Percentiles rank a stretch among this genome's conserved stretches.
phyloP scores from a whole-genome alignment of 2,329 filamentous ascomycete genomes.

The Fusarium odoratissimum region DNA sequence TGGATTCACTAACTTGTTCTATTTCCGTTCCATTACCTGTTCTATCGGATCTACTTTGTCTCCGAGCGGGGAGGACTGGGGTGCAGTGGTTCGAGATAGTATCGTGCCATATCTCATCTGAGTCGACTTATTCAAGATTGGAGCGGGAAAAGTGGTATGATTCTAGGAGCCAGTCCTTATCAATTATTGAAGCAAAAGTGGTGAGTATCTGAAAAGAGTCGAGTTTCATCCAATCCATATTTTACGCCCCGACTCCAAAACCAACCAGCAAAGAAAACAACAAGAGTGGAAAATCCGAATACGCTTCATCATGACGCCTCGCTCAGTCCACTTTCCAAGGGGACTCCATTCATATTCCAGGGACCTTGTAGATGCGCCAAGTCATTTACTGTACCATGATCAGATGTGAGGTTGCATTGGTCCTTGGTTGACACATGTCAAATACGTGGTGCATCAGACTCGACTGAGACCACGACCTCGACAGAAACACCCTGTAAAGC shows the following conservation, averaged over 20 bases:
- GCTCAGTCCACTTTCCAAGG: conserved; percentile 2
- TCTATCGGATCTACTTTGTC: conserved; percentile 21
- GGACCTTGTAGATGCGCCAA: conserved; percentile 8
- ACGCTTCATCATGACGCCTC: conserved; percentile 14
- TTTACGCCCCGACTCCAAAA: conserved; percentile 29
- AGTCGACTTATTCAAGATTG: background rate
- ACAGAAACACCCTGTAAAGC: conserved; percentile 48
- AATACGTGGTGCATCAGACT: conserved; percentile 9
- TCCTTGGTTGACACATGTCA: conserved; percentile 4
- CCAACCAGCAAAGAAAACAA: background rate
- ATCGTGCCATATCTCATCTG: conserved; percentile 26
- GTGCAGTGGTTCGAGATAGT: conserved; percentile 10
- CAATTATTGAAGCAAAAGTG: conserved; percentile 10
- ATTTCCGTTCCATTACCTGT: conserved; percentile 18
- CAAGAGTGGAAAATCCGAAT: background rate
- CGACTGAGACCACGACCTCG: conserved; percentile 50
- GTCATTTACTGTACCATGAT: conserved; percentile 13
- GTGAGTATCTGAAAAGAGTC: conserved; percentile 33
- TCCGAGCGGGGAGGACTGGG: background rate
- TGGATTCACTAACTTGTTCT: conserved; percentile 16
- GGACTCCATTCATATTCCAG: conserved; percentile 18
- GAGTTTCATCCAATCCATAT: conserved; percentile 26
- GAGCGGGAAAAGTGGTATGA: conserved; percentile 15
- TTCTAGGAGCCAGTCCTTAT: background rate
- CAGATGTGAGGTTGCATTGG: conserved; percentile 15